These are phyloP conservation scores for Calocybe gambosa DNA, from an alignment of 1,284 basidiomycete species.

Conservation along the genomic window DNA sequence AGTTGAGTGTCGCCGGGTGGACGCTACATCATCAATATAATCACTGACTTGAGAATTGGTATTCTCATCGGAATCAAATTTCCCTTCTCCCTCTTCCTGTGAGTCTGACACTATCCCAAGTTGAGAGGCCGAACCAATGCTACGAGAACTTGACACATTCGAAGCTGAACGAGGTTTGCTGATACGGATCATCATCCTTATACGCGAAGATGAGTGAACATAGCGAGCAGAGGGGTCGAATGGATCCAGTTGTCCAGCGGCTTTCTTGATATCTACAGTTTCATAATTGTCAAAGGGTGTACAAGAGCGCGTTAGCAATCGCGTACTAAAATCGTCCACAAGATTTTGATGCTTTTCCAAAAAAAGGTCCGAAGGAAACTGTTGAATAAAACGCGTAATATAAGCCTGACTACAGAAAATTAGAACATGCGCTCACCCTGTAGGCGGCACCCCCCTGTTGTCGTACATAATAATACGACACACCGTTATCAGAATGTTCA, in stretches of 20 bases:
- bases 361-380: slow-evolving; percentile 41
- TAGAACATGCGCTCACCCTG: slow-evolving; percentile 37
- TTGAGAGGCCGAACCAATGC: slow-evolving; percentile 12
- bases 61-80: slow-evolving; percentile 18
- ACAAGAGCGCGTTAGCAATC: slow-evolving; percentile 5
- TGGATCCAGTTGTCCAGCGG: slow-evolving; percentile 31
- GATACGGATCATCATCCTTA: slow-evolving; percentile 32
- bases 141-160: slow-evolving; percentile 23
- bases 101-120: slow-evolving; percentile 29
- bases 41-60: slow-evolving; percentile 18
- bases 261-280: slow-evolving; percentile 37
- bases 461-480: slow-evolving; percentile 55
- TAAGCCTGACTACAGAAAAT: slow-evolving; percentile 5
- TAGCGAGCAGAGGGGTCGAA: slow-evolving; percentile 60
- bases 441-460: slow-evolving; percentile 51
- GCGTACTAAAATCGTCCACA: slow-evolving; percentile 54
- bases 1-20: slow-evolving; percentile 21
- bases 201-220: slow-evolving; percentile 56
- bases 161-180: slow-evolving; percentile 27
- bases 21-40: slow-evolving; percentile 23
- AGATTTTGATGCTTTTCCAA: slow-evolving; percentile 35
- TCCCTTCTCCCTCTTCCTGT: slow-evolving; percentile 22
- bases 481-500: slow-evolving; percentile 36
- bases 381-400: slow-evolving; percentile 20
- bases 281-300: slow-evolving; percentile 6